Evolutionary conservation across 306 rosid genomes (phyloP), one percentile per base, ranked within the genome.

Genomic region (Pachyrhizus erosus): DNA sequence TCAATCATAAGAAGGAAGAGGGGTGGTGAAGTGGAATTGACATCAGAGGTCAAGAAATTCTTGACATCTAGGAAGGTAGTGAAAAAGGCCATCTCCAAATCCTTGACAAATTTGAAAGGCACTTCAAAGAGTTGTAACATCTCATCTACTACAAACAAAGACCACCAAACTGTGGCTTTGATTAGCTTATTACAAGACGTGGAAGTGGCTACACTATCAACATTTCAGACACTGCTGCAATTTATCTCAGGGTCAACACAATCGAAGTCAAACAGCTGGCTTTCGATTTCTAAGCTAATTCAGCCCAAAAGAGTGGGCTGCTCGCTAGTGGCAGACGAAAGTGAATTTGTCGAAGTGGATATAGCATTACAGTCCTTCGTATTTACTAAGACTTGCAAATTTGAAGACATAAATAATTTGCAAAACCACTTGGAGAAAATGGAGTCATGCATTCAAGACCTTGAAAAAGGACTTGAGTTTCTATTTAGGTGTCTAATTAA

Each of bases 401-500:
- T 14, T 24, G 86, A 82, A 65, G 74, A 34, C 14, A 18, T 46
- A 21, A 65, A 78, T 9, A 39, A 55, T 57, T 21, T 86, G 18
- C 81, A 77, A 26, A 62, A 46, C 57, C 72, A 77, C 5, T 66
- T 86, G 78, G 86, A 82, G 67, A 78, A 72, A 70, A 18, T 74
- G 46, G 86, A 82, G 45, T 77, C 43, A 0, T 26, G 80, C 69
- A 82, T 82, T 86, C 81, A 86, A 46, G 86, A 82, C 17, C 27
- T 86, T 42, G 84, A 81, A 86, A 77, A 86, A 86, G 83, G 80
- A 17, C 81, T 82, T 20, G 84, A 82, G 39, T 71, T 55, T 17
- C 33, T 86, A 3, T 86, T 82, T 58, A 86, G 84, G 71, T 65
- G 79, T 45, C 24, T 86, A 0, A 86, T 86, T 13, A 86, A 79